Base-by-base conservation (phyloP, 164 flowering plant genomes). In the Warburgia ugandensis region DNA sequence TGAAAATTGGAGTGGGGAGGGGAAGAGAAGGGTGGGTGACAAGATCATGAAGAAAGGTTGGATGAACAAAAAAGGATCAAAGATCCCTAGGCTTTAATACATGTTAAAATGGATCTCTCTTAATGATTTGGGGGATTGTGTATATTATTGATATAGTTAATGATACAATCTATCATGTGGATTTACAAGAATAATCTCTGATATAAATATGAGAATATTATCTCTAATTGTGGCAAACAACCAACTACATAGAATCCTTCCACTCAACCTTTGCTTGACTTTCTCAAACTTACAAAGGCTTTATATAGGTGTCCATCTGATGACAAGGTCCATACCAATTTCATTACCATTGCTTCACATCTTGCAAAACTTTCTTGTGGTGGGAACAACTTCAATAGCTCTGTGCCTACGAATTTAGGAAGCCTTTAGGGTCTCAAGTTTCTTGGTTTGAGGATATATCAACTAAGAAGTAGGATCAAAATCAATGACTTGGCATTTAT, bases 271-370 rank as follows among this genome's bases (percentile, higher is more conserved):
- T 2, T 55, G 60, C 38, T 19, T 36, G 13, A 21, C 11, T 32
- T 17, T 56, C 2, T 48, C 67, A 13, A 63, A 37, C 25, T 50
- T 63, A 19, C 7, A 45, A 11, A 26, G 26, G 12, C 26, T 63
- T 11, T 51, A 35, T 6, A 14, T 62, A 8, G 50, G 56, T 3
- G 17, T 25, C 13, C 55, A 62, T 48, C 28, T 3, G 11, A 38
- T 62, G 0, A 43, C 29, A 12, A 61, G 61, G 2, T 13, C 55
- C 20, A 62, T 55, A 6, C 64, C 64, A 13, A 12, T 29, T 4
- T 60, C 64, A 11, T 19, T 60, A 16, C 22, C n/a, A 60, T 52
- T 60, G 58, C 58, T 29, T 25, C 54, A 1, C 29, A 2, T 20
- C 54, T 48, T 30, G 1, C 30, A 26, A 29, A 45, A 10, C 32